Percentiles rank a stretch among this genome's conserved stretches.
phyloP scores from a whole-genome alignment of 495 filamentous ascomycete genomes.

The Neurospora cerealis region DNA sequence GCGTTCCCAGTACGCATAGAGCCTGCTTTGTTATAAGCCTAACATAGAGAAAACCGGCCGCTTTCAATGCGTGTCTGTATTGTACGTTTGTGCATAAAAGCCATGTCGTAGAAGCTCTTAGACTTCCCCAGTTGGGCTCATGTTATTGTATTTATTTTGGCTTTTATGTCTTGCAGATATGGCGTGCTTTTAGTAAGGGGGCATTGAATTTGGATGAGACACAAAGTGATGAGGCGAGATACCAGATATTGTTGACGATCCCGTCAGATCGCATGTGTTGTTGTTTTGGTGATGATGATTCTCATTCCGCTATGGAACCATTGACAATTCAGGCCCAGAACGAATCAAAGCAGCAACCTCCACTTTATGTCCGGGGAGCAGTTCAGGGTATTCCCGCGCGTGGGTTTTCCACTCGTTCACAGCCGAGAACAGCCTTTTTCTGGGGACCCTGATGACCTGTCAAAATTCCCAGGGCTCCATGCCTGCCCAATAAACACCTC shows the following conservation, averaged over 20 bases:
- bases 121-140: background rate
- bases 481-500: background rate
- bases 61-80: background rate
- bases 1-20: background rate
- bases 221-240: background rate
- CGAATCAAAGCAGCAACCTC: background rate
- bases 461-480: background rate
- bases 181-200: background rate
- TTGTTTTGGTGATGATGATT: background rate
- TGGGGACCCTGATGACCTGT: background rate
- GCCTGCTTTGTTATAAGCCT: background rate
- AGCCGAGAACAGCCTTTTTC: background rate
- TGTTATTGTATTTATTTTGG: conserved; percentile 2
- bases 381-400: background rate
- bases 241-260: background rate
- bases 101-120: background rate
- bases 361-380: background rate
- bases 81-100: conserved; percentile 2
- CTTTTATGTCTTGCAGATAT: background rate
- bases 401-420: background rate
- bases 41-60: background rate
- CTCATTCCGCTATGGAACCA: background rate
- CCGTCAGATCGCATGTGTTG: background rate
- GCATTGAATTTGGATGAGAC: background rate
- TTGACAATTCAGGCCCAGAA: background rate